These are phyloP conservation scores for Fusarium ambrosium DNA, from an alignment of 2,329 filamentous ascomycete species.

Conservation along the genomic window DNA sequence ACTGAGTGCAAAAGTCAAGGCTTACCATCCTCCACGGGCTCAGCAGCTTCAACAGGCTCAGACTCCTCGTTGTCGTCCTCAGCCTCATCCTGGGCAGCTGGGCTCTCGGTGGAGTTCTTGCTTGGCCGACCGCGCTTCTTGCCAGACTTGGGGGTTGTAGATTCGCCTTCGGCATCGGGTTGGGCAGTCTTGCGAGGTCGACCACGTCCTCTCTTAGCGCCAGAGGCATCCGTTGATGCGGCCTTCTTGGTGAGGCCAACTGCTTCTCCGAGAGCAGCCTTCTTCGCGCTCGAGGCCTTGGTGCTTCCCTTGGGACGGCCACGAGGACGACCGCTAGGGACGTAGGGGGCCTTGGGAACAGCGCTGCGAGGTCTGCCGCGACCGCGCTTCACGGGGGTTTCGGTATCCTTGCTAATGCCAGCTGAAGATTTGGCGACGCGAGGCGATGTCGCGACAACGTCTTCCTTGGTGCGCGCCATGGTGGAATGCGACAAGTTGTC, in stretches of 20 bases:
- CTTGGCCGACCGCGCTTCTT: constrained; percentile 49
- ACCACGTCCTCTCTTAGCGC: constrained; percentile 36
- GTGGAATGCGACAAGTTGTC: constrained; percentile 5
- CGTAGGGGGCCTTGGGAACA: constrained; percentile 49
- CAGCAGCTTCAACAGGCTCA: neutral
- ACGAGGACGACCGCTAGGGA: constrained; percentile 60
- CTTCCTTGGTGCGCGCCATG: constrained; percentile 53
- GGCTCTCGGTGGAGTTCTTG: constrained; percentile 45
- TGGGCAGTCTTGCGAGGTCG: constrained; percentile 50
- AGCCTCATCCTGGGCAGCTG: constrained; percentile 18
- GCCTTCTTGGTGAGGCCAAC: constrained; percentile 1
- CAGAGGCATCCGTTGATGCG: constrained; percentile 16
- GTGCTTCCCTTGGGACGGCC: constrained; percentile 61
- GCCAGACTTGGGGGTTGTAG: constrained; percentile 38
- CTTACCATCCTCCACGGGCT: constrained; percentile 11
- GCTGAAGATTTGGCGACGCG: constrained; percentile 49
- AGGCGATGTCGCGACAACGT: constrained; percentile 40
- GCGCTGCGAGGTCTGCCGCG: constrained; percentile 60
- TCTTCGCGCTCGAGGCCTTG: constrained; percentile 43
- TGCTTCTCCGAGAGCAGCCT: constrained; percentile 23
- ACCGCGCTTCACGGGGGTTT: constrained; percentile 51
- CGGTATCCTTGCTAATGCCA: constrained; percentile 57
- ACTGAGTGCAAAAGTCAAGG: neutral
- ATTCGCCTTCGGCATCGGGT: constrained; percentile 24
- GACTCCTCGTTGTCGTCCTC: constrained; percentile 20